Evolutionary conservation across 768 basidiomycete species (phyloP), one percentile per base, ranked within the genome.

Genomic region (Tulasnella sp.): DNA sequence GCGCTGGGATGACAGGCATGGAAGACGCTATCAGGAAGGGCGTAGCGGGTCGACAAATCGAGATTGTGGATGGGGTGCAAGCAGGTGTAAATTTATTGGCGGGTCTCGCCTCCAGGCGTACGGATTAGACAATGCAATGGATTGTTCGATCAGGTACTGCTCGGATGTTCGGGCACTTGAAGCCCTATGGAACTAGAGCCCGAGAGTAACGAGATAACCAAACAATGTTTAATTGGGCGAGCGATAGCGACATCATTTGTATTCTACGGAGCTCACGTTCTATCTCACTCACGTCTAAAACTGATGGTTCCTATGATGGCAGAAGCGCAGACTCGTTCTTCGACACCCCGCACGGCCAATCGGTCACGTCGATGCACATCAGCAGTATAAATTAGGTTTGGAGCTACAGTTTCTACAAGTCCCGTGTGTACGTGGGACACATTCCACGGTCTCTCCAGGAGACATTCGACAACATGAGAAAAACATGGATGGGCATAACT

Each of bases 1-100:
- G 79, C 65, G 79, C 79, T 8, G 79, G 77, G 12, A 79, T 80
- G 79, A 75, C 71, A 6, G 78, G 78, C 39, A 74, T 80, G 74
- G 78, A 77, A 34, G 69, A 73, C 62, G 47, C 68, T 36, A 70
- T 78, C 16, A 36, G 67, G 37, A 63, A 73, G 12, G 75, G 73
- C 9, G 77, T 76, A 12, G 66, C 73, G 14, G 74, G 75, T 42
- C 73, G 41, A 3, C 59, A 65, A 39, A 73, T 78, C 12, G 36
- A 35, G 44, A 74, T 80, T 17, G 73, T 80, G 12, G 78, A 80
- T 73, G 78, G 77, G 3, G 78, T 78, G 26, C 74, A 77, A 69
- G 76, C 75, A 5, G 79, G 77, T 3, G 71, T 76, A 3, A 70
- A 72, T 2, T 36, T 77, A 22, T 69, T 76, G 11, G 75, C 71